Evolutionary conservation across 2,329 filamentous ascomycete genomes (phyloP).

Genomic region (Rutstroemia sp.): DNA sequence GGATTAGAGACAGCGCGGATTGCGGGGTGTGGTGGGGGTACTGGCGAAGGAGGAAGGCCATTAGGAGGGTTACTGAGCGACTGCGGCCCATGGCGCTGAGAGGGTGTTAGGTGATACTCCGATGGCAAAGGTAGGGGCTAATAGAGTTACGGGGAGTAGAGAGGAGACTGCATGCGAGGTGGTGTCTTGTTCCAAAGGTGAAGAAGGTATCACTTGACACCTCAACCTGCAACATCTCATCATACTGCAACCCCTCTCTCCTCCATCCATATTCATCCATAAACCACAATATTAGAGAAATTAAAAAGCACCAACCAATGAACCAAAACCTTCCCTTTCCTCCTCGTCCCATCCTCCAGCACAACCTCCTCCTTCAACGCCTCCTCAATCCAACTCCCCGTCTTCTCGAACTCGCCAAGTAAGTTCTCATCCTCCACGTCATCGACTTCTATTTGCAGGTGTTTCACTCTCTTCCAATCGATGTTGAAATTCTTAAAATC

Average conservation of each 20-base stretch:
- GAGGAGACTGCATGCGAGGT: not conserved
- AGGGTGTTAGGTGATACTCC: slow-evolving; percentile 12
- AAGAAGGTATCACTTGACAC: not conserved
- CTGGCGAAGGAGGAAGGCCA: slow-evolving; percentile 77
- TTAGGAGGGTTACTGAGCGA: slow-evolving; percentile 74
- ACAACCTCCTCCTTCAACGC: slow-evolving; percentile 52
- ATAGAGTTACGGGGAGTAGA: not conserved
- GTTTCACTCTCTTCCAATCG: slow-evolving; percentile 53
- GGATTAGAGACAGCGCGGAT: slow-evolving; percentile 62
- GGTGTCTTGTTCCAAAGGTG: not conserved
- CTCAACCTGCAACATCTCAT: not conserved
- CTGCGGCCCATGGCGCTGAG: slow-evolving; percentile 91
- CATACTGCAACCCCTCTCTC: not conserved
- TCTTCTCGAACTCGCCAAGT: slow-evolving; percentile 68
- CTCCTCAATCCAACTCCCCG: slow-evolving; percentile 75
- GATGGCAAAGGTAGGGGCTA: too few species aligned
- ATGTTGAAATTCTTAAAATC: slow-evolving; percentile 45
- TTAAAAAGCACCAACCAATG: slow-evolving; percentile 53
- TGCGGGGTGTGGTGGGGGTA: slow-evolving; percentile 39
- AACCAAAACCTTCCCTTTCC: slow-evolving; percentile 54
- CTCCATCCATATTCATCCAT: not conserved
- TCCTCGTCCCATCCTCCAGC: slow-evolving; percentile 38
- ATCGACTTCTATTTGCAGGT: slow-evolving; percentile 77
- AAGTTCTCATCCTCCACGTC: slow-evolving; percentile 88
- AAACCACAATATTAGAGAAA: slow-evolving; percentile 10